Base-by-base conservation (phyloP, 192 early-diverging fungal genomes). In the Coemansia sp. region DNA sequence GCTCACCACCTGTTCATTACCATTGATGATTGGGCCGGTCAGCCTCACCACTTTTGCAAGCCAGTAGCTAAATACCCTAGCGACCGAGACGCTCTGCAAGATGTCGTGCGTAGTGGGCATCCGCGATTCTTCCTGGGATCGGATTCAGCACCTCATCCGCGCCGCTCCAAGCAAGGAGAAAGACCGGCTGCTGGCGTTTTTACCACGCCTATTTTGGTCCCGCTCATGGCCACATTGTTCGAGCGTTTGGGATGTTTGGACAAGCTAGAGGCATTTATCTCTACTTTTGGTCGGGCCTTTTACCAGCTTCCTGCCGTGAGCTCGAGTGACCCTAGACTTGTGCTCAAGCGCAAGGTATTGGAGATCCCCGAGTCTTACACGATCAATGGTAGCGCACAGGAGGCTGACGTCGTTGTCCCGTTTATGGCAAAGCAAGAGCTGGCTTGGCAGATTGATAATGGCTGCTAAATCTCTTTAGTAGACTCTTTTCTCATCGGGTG, bases 11-110 rank as follows among this genome's bases (percentile, higher is more conserved):
- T 99, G 71, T 85, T 92, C 59, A 81, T 99, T 16, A 87, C 93
- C 34, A 92, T 97, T 0, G 97, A 99, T 74, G 96, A 99, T 79
- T 99, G 97, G 97, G 97, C 97, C 33, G 97, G 96, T 7, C 90
- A 95, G 72, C 91, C 91, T 65, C 97, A 99, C 73, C 89, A 96
- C 79, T 99, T 95, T 80, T 99, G 97, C 87, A 99, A 99, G 85
- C 97, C 97, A 31, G 97, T 99, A 24, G 97, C 97, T 34, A 99
- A 99, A 84, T 97, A 85, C 74, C 96, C 94, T 12, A 88, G 89
- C 54, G 97, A 99, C 74, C 90, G 97, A 11, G 86, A 90, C 9
- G 97, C 97, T 1, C 86, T 99, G 57, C 91, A 91, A 24, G 88
- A 92, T 13, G 88, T 95, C 11, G 83, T 97, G 44, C 87, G 84